Evolutionary conservation across 495 filamentous ascomycete species (phyloP).

Genomic region (Xylaria acuta): DNA sequence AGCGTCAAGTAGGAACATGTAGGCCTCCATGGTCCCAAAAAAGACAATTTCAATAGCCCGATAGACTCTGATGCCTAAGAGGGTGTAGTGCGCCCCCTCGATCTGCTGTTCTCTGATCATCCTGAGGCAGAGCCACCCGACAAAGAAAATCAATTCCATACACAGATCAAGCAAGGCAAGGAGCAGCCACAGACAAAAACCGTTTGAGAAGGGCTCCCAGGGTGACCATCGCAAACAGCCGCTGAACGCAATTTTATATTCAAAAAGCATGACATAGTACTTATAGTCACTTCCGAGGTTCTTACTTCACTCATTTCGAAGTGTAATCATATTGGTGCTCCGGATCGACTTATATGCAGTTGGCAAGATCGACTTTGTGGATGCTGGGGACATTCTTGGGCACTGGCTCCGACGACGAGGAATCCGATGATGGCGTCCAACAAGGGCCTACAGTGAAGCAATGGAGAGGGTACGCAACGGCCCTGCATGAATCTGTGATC

Average conservation of each 20-base stretch:
- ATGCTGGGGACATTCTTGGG: too few relatives aligned
- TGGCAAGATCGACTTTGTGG: too few relatives aligned
- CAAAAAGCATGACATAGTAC: too few relatives aligned
- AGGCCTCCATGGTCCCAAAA: background rate
- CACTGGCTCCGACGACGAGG: too few relatives aligned
- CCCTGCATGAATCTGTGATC: too few relatives aligned
- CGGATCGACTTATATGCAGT: too few relatives aligned
- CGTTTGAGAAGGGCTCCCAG: background rate
- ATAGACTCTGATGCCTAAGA: background rate
- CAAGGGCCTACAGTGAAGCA: too few relatives aligned
- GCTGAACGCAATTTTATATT: background rate
- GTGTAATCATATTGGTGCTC: too few relatives aligned
- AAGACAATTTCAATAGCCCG: slow-evolving; percentile 4
- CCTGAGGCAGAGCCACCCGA: slow-evolving; percentile 3
- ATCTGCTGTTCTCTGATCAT: slow-evolving; percentile 5
- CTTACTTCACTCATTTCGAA: too few relatives aligned
- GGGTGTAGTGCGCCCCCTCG: background rate
- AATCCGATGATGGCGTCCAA: too few relatives aligned
- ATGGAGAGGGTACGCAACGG: too few relatives aligned
- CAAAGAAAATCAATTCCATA: slow-evolving; percentile 1
- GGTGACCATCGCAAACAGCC: slow-evolving; percentile 1
- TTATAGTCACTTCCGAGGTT: too few relatives aligned
- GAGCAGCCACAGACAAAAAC: slow-evolving; percentile 1
- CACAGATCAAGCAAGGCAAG: background rate
- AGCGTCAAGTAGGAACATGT: background rate